These are phyloP conservation scores for Termitomyces sp. DNA, from an alignment of 768 basidiomycete species.

Conservation along the genomic window DNA sequence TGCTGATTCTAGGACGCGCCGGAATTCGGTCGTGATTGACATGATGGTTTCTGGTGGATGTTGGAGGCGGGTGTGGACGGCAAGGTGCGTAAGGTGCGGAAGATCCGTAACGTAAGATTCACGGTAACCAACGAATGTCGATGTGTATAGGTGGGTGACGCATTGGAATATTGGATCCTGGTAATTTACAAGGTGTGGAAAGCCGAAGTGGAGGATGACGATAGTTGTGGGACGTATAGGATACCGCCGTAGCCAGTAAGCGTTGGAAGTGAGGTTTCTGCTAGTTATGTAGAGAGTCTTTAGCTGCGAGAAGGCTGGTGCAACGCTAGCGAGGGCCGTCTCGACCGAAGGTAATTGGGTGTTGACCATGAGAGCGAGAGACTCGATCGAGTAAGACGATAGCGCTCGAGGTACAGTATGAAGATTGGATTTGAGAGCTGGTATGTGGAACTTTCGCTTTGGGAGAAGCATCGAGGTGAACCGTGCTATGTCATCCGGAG, in stretches of 20 bases:
- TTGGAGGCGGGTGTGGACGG: conserved; percentile 20
- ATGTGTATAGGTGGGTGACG: conserved; percentile 31
- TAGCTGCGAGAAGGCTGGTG: conserved; percentile 24
- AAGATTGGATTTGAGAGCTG: conserved; percentile 20
- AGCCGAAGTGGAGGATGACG: conserved; percentile 28
- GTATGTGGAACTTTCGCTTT: conserved; percentile 21
- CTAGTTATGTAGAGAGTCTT: conserved; percentile 28
- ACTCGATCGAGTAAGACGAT: conserved; percentile 25
- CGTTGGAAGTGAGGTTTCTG: conserved; percentile 26
- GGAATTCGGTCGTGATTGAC: background rate
- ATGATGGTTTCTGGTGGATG: background rate
- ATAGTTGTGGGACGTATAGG: conserved; percentile 23
- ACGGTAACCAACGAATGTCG: conserved; percentile 23
- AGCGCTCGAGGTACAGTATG: conserved; percentile 23
- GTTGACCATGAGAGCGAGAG: conserved; percentile 26
- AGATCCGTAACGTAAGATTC: conserved; percentile 26
- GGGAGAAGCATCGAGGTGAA: conserved; percentile 26
- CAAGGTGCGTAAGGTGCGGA: conserved; percentile 27
- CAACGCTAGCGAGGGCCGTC: conserved; percentile 24
- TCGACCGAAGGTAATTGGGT: conserved; percentile 27
- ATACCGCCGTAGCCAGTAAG: conserved; percentile 28
- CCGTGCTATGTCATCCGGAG: conserved; percentile 20
- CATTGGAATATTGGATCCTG: conserved; percentile 26
- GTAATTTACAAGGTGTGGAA: conserved; percentile 27
- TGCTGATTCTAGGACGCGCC: background rate